Evolutionary conservation across 371 early-diverging fungal genomes (phyloP), one percentile per base, ranked within the genome.

Genomic region (Apophysomyces variabilis): DNA sequence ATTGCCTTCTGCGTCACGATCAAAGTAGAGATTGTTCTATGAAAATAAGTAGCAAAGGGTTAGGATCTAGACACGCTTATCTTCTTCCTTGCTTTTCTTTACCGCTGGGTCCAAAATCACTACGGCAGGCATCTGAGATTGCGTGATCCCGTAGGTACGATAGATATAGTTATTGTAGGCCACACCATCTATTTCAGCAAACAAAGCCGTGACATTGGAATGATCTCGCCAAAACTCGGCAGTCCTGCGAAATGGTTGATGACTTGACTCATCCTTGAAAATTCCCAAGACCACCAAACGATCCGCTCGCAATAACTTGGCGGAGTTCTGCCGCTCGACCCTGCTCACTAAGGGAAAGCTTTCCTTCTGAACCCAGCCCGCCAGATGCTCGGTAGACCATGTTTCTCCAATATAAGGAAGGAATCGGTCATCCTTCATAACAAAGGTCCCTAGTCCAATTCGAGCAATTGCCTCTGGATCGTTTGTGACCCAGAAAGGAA

Each of bases 111-210:
- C 83, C 18, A 85, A 67, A 62, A 93, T 76, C 13, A 91, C 70
- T 35, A 89, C 57, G 9, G 76, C 66, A 13, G 92, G 91, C 44
- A 87, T 66, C n/a, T 82, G 70, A 9, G 60, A 50, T 7, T 62
- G 65, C 6, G 62, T 65, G 11, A 91, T 60, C 16, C 87, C 85
- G 67, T 89, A 93, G 21, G 87, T 86, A 16, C 87, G 69, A 47
- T 82, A 66, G 16, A 87, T 75, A 65, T 88, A 91, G 16, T 80
- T 67, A 4, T 65, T 70, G 78, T 85, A 90, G 47, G 76, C 73
- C 50, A 58, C 62, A 18, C 84, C 89, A 66, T 92, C 87, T 38
- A 93, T 58, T 77, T 85, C 85, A n/a, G 89, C 85, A 78, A 92
- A 90, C 4, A 70, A 12, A 35, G 66, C n/a, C 11, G 62, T 47